Evolutionary conservation across 805 yeast species (phyloP), one percentile per base, ranked within the genome.

Genomic region (Ogataea saltuana): DNA sequence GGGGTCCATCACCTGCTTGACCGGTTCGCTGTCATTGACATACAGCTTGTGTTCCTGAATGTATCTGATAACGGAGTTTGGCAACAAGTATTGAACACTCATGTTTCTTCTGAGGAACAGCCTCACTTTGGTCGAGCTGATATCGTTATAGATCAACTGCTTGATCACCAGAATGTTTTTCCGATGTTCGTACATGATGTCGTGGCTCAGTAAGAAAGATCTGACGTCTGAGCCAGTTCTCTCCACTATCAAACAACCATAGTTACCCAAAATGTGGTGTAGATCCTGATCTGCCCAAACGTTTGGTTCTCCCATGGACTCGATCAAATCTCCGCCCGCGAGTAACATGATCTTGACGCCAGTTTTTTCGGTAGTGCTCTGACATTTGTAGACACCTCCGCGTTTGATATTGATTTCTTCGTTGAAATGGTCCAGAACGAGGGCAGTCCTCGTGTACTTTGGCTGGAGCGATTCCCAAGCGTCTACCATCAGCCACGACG

Each of bases 281-380:
- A 93, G 72, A 65, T 93, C 99, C 45, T 77, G 84, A 63, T 91
- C 98, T 1, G 96, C 96, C 99, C 99, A 93, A 28, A 93, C 99
- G 58, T 91, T 93, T 17, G 99, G 98, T 66, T 93, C 99, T n/a
- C 99, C 99, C 98, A 93, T 93, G 33, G 95, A 83, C 64, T 93
- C 99, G 41, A 93, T 93, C 54, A 93, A 75, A 66, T 93, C 99
- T 32, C 99, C 99, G 39, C 99, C 99, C 0, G 99, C 99, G 30
- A 93, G 71, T 42, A 93, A 74, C 98, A 93, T 91, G 57, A 93
- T 84, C 63, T 91, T 91, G 41, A 86, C 96, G 18, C 96, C 97
- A 8, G 56, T 39, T 35, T 55, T 59, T 27, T 59, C 61, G 44
- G 88, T 74, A 46, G 70, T 76, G 42, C 68, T 72, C 8, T 87